Base-by-base conservation (phyloP, 257 asterid genomes). In the Avicennia marina region DNA sequence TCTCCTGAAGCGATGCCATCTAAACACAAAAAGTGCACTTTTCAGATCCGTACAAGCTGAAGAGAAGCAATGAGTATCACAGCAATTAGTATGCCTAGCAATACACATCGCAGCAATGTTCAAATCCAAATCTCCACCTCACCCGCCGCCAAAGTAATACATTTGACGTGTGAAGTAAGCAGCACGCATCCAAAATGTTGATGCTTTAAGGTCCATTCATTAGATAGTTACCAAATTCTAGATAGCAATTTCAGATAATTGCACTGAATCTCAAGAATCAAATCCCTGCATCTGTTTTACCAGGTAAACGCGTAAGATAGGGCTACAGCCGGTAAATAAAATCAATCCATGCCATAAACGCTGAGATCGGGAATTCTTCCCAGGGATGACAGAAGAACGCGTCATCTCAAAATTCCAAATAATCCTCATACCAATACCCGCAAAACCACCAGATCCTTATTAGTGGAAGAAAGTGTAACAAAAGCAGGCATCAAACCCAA, bases 1-100 rank as follows among this genome's bases (percentile, higher is more conserved):
- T 78, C 1, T 80, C 93, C 40, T 75, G 73, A 41, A 75, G 76
- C 11, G 79, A 66, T 25, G 74, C 57, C 90, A 82, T 82, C 90
- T 82, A 68, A 43, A 44, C 46, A 48, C 34, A 58, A 43, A 58
- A 38, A 67, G 12, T 15, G 22, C 16, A 7, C 56, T 25, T 15
- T 24, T 44, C 42, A 26, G 19, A 36, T 41, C n/a, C 18, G 45
- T 27, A 40, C 8, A 21, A 64, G 4, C 17, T 1, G 8, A 36
- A 33, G 29, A 15, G 50, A 57, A 25, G 56, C 2, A 26, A 20
- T 2, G n/a, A 2, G 4, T 11, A 56, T 1, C 42, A 42, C 29
- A 24, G 46, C n/a, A 32, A 13, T 49, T 1, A 13, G 17, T 24
- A 21, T 45, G 16, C 15, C 21, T 16, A 8, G 20, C 43, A 21